A percentile compares a stretch with the other conserved stretches of the same genome.
Evolutionary conservation across 495 filamentous ascomycete genomes (phyloP).

Genomic region (Penicillium pancosmium): DNA sequence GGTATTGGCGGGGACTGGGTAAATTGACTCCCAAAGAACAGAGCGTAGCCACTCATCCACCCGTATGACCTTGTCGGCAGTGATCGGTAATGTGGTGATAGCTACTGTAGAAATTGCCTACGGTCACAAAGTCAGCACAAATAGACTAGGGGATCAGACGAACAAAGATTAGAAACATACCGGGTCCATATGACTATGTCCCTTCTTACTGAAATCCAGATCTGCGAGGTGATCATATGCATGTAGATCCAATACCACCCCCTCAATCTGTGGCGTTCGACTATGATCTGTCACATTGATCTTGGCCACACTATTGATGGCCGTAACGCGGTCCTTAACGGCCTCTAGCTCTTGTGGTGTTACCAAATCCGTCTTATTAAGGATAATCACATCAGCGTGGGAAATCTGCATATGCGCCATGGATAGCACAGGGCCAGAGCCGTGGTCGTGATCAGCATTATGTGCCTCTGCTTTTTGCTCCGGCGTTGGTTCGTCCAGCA

Average conservation of each 20-base stretch:
- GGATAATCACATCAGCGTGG: conserved; percentile 92
- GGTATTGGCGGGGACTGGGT: conserved; percentile 47
- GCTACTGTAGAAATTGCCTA: conserved; percentile 89
- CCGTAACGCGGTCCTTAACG: conserved; percentile 66
- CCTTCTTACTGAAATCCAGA: conserved; percentile 65
- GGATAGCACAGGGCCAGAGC: conserved; percentile 68
- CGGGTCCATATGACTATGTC: conserved; percentile 82
- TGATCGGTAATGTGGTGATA: conserved; percentile 61
- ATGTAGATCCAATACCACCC: conserved; percentile 84
- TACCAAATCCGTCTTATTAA: conserved; percentile 96
- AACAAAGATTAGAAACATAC: conserved; percentile 44
- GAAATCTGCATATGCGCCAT: conserved; percentile 96
- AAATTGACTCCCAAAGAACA: conserved; percentile 76
- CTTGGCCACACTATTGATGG: conserved; percentile 90
- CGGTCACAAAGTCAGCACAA: background rate
- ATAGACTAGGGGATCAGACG: background rate
- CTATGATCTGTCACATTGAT: conserved; percentile 80
- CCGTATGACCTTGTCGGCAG: conserved; percentile 50
- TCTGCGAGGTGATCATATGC: conserved; percentile 82
- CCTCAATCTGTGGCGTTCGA: conserved; percentile 78
- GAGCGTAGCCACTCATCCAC: conserved; percentile 84
- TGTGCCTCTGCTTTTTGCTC: conserved; percentile 51
- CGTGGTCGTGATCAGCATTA: conserved; percentile 51
- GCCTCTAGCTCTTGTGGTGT: conserved; percentile 62
- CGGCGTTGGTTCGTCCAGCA: conserved; percentile 72